A percentile compares a stretch with the other conserved stretches of the same genome.
These are phyloP conservation scores for Tuber melanosporum DNA, from an alignment of 495 filamentous ascomycete species.

Conservation along the genomic window DNA sequence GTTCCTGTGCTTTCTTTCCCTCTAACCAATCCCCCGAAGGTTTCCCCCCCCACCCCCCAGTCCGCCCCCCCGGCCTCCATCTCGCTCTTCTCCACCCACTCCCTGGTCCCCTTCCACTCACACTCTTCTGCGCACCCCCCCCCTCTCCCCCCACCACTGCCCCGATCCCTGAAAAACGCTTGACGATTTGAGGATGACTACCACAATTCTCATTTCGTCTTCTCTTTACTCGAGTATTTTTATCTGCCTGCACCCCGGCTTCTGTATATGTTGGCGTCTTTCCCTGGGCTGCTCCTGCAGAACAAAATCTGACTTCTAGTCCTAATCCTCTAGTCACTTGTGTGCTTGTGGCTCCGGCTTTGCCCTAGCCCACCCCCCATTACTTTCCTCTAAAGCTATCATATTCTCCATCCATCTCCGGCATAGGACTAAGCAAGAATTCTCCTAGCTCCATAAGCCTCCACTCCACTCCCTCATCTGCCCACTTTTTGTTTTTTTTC, in stretches of 20 bases:
- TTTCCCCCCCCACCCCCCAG: slow-evolving; percentile 6
- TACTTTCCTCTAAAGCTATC: slow-evolving; percentile 13
- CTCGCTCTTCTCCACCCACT: too few relatives aligned
- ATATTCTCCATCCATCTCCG: slow-evolving; percentile 28
- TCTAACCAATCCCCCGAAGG: slow-evolving; percentile 1
- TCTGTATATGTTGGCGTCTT: slow-evolving; percentile 21
- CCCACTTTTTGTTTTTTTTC: slow-evolving; percentile 28
- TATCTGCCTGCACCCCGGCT: slow-evolving; percentile 17
- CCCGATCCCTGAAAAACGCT: slow-evolving; percentile 34
- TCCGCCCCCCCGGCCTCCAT: neutral
- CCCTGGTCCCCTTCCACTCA: slow-evolving; percentile 12
- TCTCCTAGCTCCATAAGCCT: slow-evolving; percentile 21
- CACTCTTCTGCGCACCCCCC: slow-evolving; percentile 12
- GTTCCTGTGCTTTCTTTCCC: slow-evolving; percentile 7
- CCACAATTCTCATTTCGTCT: slow-evolving; percentile 31
- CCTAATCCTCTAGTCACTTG: slow-evolving; percentile 27
- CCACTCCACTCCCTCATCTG: slow-evolving; percentile 18
- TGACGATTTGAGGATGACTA: slow-evolving; percentile 31
- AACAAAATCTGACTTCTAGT: slow-evolving; percentile 24
- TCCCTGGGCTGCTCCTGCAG: slow-evolving; percentile 36
- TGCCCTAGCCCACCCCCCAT: slow-evolving; percentile 3
- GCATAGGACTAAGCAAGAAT: slow-evolving; percentile 5
- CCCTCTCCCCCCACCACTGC: slow-evolving; percentile 15
- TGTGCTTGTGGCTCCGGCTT: slow-evolving; percentile 28
- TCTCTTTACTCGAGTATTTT: slow-evolving; percentile 20